These are phyloP conservation scores for Xylariaceae sp. DNA, from an alignment of 2,329 filamentous ascomycete species.

Conservation along the genomic window DNA sequence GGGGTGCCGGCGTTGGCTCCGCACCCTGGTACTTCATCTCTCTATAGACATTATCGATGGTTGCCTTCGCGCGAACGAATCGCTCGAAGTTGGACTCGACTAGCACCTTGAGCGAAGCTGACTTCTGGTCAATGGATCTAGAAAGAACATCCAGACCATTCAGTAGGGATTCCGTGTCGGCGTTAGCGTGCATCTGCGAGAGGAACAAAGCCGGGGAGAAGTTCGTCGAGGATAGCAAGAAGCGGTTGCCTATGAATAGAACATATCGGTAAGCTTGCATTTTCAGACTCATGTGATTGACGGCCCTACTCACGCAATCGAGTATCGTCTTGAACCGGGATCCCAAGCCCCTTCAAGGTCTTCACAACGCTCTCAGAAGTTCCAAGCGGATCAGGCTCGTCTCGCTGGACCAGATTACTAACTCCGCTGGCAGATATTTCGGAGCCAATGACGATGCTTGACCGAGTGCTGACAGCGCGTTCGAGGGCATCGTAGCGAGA, in stretches of 20 bases:
- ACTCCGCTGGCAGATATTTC: slow-evolving; percentile 61
- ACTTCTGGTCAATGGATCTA: slow-evolving; percentile 93
- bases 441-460: slow-evolving; percentile 60
- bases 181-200: slow-evolving; percentile 82
- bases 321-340: slow-evolving; percentile 79
- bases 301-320: slow-evolving; percentile 57
- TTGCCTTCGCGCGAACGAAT: slow-evolving; percentile 94
- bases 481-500: slow-evolving; percentile 84
- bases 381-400: slow-evolving; percentile 91
- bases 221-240: slow-evolving; percentile 89
- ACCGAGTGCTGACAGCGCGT: slow-evolving; percentile 63
- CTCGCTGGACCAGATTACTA: slow-evolving; percentile 77
- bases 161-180: slow-evolving; percentile 75
- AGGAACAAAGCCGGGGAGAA: slow-evolving; percentile 92
- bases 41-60: slow-evolving; percentile 96
- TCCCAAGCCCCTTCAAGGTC: slow-evolving; percentile 67
- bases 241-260: slow-evolving; percentile 65
- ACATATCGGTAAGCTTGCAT: slow-evolving; percentile 12
- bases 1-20: slow-evolving; percentile 43
- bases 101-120: slow-evolving; percentile 88
- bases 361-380: slow-evolving; percentile 79
- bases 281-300: slow-evolving; percentile 17
- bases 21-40: slow-evolving; percentile 80
- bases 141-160: slow-evolving; percentile 81
- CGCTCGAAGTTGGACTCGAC: slow-evolving; percentile 98